These are phyloP conservation scores for Ceratobasidium sp. DNA, from an alignment of 1,284 basidiomycete species.

Conservation along the genomic window DNA sequence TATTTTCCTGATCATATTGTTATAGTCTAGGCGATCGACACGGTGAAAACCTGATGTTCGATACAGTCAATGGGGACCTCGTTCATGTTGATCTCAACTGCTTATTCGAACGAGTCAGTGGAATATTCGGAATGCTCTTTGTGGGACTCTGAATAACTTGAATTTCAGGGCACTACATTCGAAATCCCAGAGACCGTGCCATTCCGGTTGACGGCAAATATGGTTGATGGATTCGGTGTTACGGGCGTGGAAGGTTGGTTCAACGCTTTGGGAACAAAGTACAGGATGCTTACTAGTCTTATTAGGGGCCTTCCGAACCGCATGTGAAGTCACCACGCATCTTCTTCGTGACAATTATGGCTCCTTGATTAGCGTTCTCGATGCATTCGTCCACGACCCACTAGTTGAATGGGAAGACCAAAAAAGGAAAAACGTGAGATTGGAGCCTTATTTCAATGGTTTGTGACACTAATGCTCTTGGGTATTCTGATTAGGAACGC, in stretches of 20 bases:
- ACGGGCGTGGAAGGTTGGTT: conserved; percentile 85
- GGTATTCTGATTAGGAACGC: conserved; percentile 38
- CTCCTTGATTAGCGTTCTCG: conserved; percentile 92
- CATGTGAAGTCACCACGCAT: conserved; percentile 89
- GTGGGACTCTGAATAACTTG: conserved; percentile 26
- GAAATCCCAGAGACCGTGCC: conserved; percentile 93
- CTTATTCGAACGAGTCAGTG: conserved; percentile 85
- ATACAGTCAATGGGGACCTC: conserved; percentile 85
- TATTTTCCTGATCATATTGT: conserved; percentile 5
- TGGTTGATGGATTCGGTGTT: conserved; percentile 91
- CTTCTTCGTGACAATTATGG: conserved; percentile 91
- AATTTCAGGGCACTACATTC: conserved; percentile 76
- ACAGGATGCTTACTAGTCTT: background rate
- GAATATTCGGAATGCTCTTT: background rate
- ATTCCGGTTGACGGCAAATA: conserved; percentile 93
- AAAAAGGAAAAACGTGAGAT: conserved; percentile 49
- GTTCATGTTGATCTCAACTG: conserved; percentile 99
- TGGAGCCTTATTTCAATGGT: background rate
- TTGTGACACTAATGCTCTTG: background rate
- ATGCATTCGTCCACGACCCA: conserved; percentile 97
- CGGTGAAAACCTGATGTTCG: conserved; percentile 95
- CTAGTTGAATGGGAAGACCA: conserved; percentile 94
- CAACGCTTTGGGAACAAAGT: conserved; percentile 7
- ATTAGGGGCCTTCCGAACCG: conserved; percentile 85
- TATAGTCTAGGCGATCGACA: conserved; percentile 93